Conservation (phyloP, 352 stramenopile species). For the Phytophthora litchii region DNA sequence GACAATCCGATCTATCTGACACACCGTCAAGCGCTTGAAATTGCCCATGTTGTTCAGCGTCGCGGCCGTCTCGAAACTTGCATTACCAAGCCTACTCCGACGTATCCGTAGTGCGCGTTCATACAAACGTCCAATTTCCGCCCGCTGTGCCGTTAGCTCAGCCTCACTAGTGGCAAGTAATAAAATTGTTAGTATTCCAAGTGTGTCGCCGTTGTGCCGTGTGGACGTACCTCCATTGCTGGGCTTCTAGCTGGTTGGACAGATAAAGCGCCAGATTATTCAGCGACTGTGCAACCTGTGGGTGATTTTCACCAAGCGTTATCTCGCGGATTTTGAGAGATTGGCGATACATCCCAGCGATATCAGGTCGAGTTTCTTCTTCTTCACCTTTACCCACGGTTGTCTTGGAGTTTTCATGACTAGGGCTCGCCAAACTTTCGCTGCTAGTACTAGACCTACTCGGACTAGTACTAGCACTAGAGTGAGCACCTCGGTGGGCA, state of each 20-base stretch:
- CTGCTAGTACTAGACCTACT: constrained; percentile 43
- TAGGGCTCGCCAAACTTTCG: constrained; percentile 25
- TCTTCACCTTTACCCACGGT: constrained; percentile 4
- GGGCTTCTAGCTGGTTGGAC: constrained; percentile 65
- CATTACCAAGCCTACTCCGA: constrained; percentile 69
- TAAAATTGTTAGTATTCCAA: constrained; percentile 7
- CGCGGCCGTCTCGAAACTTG: constrained; percentile 79
- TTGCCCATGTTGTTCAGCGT: constrained; percentile 88
- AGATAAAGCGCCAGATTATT: constrained; percentile 84
- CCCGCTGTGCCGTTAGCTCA: constrained; percentile 45
- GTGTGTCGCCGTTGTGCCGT: not conserved
- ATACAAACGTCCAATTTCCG: constrained; percentile 71
- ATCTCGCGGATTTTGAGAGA: constrained; percentile 80
- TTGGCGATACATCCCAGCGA: constrained; percentile 74
- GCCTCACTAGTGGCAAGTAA: constrained; percentile 23
- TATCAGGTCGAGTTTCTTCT: constrained; percentile 46
- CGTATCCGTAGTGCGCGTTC: constrained; percentile 71
- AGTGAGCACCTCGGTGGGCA: constrained; percentile 14
- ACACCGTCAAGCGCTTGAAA: constrained; percentile 76
- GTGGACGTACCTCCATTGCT: constrained; percentile 51
- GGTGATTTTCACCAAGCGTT: constrained; percentile 68
- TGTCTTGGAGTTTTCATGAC: constrained; percentile 14
- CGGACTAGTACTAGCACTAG: constrained; percentile 29
- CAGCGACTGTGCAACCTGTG: constrained; percentile 78
- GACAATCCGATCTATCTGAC: not conserved